Conservation (phyloP, 306 rosid species). For the Sicyos edulis region DNA sequence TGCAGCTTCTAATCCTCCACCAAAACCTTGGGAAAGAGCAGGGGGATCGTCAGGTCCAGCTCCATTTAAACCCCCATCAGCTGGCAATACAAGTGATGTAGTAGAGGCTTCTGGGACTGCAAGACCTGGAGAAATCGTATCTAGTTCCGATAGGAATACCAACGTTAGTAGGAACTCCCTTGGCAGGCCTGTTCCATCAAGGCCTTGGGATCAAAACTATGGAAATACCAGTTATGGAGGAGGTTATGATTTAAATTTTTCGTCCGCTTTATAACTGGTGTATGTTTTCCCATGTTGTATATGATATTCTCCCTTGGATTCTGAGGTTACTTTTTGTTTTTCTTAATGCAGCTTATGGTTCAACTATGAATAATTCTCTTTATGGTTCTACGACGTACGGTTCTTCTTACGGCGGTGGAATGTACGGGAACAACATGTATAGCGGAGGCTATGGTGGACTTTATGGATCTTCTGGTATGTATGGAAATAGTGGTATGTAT, state of each 20-base stretch:
- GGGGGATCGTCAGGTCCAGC: slow-evolving; percentile 79
- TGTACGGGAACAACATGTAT: slow-evolving; percentile 74
- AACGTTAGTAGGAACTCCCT: slow-evolving; percentile 47
- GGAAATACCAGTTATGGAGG: slow-evolving; percentile 61
- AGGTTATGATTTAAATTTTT: slow-evolving; percentile 28
- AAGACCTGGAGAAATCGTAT: slow-evolving; percentile 84
- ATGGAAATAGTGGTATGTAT: slow-evolving; percentile 71
- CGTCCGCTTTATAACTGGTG: background rate
- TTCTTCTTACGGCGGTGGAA: slow-evolving; percentile 56
- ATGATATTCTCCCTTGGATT: background rate
- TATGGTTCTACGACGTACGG: slow-evolving; percentile 60
- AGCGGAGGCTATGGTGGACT: slow-evolving; percentile 67
- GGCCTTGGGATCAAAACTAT: slow-evolving; percentile 93
- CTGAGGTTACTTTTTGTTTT: slow-evolving; percentile 18
- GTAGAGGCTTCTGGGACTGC: slow-evolving; percentile 99
- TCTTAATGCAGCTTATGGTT: slow-evolving; percentile 51
- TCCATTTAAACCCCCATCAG: slow-evolving; percentile 82
- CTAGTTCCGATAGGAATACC: slow-evolving; percentile 43
- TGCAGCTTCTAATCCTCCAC: slow-evolving; percentile 73
- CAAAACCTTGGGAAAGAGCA: slow-evolving; percentile 87
- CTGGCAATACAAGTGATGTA: slow-evolving; percentile 75
- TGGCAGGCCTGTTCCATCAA: slow-evolving; percentile 68
- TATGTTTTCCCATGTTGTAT: background rate
- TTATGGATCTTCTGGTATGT: slow-evolving; percentile 73
- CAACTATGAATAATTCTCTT: slow-evolving; percentile 55